A percentile compares a stretch with the other conserved stretches of the same genome.
Conservation (phyloP, 805 yeast genomes). For the Candida vartiovaarae region DNA sequence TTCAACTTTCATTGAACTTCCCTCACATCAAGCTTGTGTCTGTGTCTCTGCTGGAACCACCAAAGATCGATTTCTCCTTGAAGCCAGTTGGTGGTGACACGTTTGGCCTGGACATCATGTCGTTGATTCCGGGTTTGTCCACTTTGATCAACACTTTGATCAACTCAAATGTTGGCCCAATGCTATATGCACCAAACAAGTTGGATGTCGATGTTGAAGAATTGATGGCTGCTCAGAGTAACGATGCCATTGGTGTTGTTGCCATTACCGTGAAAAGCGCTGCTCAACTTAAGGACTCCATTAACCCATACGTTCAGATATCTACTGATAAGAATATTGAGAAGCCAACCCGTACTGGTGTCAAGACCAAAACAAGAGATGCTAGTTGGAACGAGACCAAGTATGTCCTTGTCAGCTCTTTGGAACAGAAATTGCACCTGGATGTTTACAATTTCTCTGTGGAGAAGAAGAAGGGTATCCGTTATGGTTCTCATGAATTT, state of each 20-base stretch:
- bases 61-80: slow-evolving; percentile 68
- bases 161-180: slow-evolving; percentile 65
- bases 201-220: slow-evolving; percentile 71
- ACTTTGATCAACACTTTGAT: slow-evolving; percentile 63
- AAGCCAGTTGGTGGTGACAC: slow-evolving; percentile 89
- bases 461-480: slow-evolving; percentile 47
- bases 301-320: slow-evolving; percentile 54
- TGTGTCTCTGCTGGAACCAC: slow-evolving; percentile 69
- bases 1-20: slow-evolving; percentile 55
- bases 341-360: slow-evolving; percentile 40
- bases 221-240: slow-evolving; percentile 51
- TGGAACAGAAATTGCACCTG: slow-evolving; percentile 51
- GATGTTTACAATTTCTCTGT: slow-evolving; percentile 45
- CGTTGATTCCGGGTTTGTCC: slow-evolving; percentile 73
- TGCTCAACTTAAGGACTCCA: slow-evolving; percentile 39
- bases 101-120: slow-evolving; percentile 80
- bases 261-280: slow-evolving; percentile 57
- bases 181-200: slow-evolving; percentile 79
- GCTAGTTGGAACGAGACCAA: slow-evolving; percentile 67
- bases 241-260: slow-evolving; percentile 65
- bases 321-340: slow-evolving; percentile 38
- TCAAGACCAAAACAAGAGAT: slow-evolving; percentile 45
- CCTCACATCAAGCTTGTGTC: slow-evolving; percentile 77
- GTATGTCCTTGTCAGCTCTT: slow-evolving; percentile 46
- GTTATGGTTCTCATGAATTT: slow-evolving; percentile 43